A percentile compares a stretch with the other conserved stretches of the same genome.
Conservation (phyloP, 495 filamentous ascomycete species). For the Penicillium argentinense region DNA sequence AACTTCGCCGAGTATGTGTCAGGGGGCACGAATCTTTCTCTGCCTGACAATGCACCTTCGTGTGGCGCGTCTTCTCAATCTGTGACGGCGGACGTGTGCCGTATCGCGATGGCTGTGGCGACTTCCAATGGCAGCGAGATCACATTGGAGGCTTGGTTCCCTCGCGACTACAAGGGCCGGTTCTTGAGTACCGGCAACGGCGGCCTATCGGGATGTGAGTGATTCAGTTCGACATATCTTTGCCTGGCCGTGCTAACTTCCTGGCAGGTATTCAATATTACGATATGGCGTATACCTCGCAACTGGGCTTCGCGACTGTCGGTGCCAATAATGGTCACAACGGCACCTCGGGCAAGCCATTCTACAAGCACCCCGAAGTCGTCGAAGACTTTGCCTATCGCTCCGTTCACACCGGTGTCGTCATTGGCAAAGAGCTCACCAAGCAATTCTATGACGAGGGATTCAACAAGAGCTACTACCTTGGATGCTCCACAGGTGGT, state of each 20-base stretch:
- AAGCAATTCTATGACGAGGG: slow-evolving; percentile 47
- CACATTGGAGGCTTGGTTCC: slow-evolving; percentile 60
- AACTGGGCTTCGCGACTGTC: slow-evolving; percentile 54
- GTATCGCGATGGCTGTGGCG: slow-evolving; percentile 54
- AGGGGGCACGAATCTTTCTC: slow-evolving; percentile 47
- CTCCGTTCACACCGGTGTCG: slow-evolving; percentile 51
- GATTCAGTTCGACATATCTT: not conserved
- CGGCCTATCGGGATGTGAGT: slow-evolving; percentile 55
- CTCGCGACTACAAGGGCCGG: slow-evolving; percentile 48
- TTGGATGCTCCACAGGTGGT: slow-evolving; percentile 58
- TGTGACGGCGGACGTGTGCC: slow-evolving; percentile 52
- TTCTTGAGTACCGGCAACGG: slow-evolving; percentile 59
- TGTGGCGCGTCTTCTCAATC: slow-evolving; percentile 42
- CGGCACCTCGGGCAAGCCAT: slow-evolving; percentile 50
- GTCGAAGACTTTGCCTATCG: slow-evolving; percentile 51
- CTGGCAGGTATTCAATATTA: slow-evolving; percentile 45
- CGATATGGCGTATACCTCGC: slow-evolving; percentile 43
- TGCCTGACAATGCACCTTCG: slow-evolving; percentile 45
- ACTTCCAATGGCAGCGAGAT: slow-evolving; percentile 56
- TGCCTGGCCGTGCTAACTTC: not conserved
- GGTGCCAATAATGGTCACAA: slow-evolving; percentile 60
- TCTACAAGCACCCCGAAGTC: slow-evolving; percentile 52
- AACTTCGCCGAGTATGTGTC: slow-evolving; percentile 44
- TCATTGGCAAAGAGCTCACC: slow-evolving; percentile 50
- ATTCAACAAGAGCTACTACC: slow-evolving; percentile 52